Conservation (phyloP, 1,284 basidiomycete genomes). For the Apiotrichum sp. region DNA sequence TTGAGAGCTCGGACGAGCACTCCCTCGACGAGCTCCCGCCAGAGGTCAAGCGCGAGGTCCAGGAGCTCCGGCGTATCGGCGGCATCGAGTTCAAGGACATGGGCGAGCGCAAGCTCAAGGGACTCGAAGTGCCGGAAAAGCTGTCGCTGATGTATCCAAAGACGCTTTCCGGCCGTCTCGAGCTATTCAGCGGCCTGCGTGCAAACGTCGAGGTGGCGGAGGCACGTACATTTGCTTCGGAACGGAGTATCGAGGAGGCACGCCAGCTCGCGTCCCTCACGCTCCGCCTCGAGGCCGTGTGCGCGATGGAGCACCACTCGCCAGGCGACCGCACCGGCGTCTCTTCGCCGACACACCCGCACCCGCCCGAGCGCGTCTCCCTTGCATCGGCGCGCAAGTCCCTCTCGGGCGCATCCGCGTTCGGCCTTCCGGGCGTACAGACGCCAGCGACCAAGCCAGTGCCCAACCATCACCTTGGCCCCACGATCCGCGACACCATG, state of each 20-base stretch:
- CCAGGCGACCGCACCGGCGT: slow-evolving; percentile 6
- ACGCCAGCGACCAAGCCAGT: slow-evolving; percentile 6
- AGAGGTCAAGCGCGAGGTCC: slow-evolving; percentile 43
- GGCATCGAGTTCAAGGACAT: slow-evolving; percentile 64
- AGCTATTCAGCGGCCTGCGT: slow-evolving; percentile 52
- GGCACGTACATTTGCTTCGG: slow-evolving; percentile 52
- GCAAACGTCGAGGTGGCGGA: slow-evolving; percentile 49
- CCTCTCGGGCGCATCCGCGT: neutral
- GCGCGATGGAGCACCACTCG: slow-evolving; percentile 51
- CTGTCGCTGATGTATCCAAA: slow-evolving; percentile 79
- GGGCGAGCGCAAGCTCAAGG: slow-evolving; percentile 90
- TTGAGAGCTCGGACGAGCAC: slow-evolving; percentile 52
- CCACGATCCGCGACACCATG: slow-evolving; percentile 64
- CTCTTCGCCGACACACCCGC: neutral
- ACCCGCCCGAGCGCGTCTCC: slow-evolving; percentile 1
- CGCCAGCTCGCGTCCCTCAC: slow-evolving; percentile 68
- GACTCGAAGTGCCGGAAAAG: slow-evolving; percentile 81
- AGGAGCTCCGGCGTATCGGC: slow-evolving; percentile 59
- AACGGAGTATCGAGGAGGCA: slow-evolving; percentile 70
- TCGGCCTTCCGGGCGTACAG: neutral
- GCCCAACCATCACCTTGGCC: slow-evolving; percentile 52
- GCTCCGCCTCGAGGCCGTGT: slow-evolving; percentile 75
- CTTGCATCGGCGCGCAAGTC: slow-evolving; percentile 4
- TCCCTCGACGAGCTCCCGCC: slow-evolving; percentile 37
- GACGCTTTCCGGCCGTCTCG: slow-evolving; percentile 66